phyloP scores from a whole-genome alignment of 2,329 filamentous ascomycete species.

The Ceratocystiopsis brevicomis region DNA sequence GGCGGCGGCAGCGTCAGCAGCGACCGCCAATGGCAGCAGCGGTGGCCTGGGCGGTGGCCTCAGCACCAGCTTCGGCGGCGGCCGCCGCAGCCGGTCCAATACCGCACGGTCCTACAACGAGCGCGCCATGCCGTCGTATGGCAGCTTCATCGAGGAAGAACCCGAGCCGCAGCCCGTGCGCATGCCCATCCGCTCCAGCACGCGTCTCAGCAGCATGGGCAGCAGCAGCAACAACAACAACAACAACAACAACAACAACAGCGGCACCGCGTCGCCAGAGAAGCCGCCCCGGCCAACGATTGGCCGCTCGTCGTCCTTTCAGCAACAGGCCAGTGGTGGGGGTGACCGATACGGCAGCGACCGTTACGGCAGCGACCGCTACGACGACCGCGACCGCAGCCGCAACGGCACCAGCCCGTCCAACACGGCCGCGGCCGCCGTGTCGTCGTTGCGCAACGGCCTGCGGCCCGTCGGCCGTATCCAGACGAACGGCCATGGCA shows the following conservation, averaged over 20 bases:
- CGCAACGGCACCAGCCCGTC: background rate
- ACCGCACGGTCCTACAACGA: constrained; percentile 25
- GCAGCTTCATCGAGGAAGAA: constrained; percentile 18
- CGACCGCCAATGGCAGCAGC: constrained; percentile 1
- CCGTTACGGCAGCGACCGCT: background rate
- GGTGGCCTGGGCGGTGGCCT: constrained; percentile 6
- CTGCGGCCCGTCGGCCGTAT: constrained; percentile 27
- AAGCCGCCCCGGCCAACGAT: constrained; percentile 20
- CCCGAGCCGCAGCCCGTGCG: constrained; percentile 20
- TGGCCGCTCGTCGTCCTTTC: constrained; percentile 21
- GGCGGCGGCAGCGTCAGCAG: background rate
- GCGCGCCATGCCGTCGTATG: constrained; percentile 9
- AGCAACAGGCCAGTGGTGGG: constrained; percentile 6
- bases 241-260: background rate
- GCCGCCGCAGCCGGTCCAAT: constrained; percentile 26
- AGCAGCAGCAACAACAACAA: too few species aligned
- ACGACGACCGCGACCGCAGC: background rate
- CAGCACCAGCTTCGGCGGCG: constrained; percentile 5
- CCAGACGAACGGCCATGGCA: constrained; percentile 21
- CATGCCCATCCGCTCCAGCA: constrained; percentile 24
- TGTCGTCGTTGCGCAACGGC: constrained; percentile 19
- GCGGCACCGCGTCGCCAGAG: constrained; percentile 11
- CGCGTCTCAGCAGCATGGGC: constrained; percentile 10
- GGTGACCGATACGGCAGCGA: background rate
- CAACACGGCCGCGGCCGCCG: constrained; percentile 8